Evolutionary conservation across 2,329 filamentous ascomycete species (phyloP).

Genomic region (Cercospora citrullina): DNA sequence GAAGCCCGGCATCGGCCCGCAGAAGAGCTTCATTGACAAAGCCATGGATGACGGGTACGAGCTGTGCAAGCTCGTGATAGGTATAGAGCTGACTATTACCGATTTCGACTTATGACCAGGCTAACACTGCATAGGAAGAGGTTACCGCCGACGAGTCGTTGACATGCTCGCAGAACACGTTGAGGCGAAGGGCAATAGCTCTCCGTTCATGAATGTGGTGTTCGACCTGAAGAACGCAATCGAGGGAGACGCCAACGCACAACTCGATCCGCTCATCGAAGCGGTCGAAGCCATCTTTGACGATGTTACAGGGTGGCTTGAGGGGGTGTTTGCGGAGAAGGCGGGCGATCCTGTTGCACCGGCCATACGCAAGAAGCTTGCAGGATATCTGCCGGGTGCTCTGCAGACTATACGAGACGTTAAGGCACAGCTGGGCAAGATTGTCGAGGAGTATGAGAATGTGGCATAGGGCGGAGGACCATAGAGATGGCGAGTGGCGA

Average conservation of each 20-base stretch:
- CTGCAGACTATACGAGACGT: not conserved
- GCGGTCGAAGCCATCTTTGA: not conserved
- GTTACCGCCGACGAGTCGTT: not conserved
- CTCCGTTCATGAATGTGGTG: not conserved
- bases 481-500: not conserved
- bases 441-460: not conserved
- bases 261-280: not conserved
- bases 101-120: not conserved
- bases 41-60: not conserved
- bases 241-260: not conserved
- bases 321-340: not conserved
- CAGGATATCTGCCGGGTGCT: not conserved
- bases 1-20: not conserved
- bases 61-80: not conserved
- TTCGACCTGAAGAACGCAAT: not conserved
- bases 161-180: not conserved
- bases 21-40: not conserved
- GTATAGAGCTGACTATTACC: not conserved
- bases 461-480: not conserved
- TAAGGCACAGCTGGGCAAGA: not conserved
- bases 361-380: not conserved
- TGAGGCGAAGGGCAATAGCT: not conserved
- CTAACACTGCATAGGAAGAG: not conserved
- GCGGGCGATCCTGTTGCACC: not conserved
- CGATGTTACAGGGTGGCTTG: not conserved